Conservation (phyloP, 2,329 filamentous ascomycete species). For the Cladophialophora exuberans region DNA sequence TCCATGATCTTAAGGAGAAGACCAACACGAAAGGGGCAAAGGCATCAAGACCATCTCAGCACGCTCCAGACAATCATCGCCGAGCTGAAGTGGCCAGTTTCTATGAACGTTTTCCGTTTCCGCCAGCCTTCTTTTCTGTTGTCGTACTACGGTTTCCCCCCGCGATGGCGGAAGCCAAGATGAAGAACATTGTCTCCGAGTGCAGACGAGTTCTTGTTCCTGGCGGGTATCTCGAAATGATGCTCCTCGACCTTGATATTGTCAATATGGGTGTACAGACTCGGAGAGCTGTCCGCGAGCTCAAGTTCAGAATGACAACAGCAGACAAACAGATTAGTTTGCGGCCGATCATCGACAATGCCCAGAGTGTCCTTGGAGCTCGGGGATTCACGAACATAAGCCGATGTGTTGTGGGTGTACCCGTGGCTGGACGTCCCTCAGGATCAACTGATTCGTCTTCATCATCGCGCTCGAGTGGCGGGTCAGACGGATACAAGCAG, state of each 20-base stretch:
- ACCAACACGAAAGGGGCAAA: conserved; percentile 33
- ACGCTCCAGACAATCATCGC: conserved; percentile 30
- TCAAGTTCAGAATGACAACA: conserved; percentile 51
- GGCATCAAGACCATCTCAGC: conserved; percentile 43
- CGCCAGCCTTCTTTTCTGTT: conserved; percentile 50
- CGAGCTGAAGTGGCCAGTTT: conserved; percentile 44
- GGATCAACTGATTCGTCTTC: conserved; percentile 46
- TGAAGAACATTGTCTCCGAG: conserved; percentile 51
- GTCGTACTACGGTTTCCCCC: conserved; percentile 52
- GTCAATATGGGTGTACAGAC: conserved; percentile 54
- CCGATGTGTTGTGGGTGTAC: conserved; percentile 53
- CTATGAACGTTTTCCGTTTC: conserved; percentile 49
- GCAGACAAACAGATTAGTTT: conserved; percentile 48
- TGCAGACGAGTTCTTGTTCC: conserved; percentile 53
- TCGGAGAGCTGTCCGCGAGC: conserved; percentile 47
- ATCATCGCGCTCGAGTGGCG: conserved; percentile 34
- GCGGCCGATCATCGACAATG: conserved; percentile 51
- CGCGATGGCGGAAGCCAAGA: conserved; percentile 47
- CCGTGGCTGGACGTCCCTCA: conserved; percentile 50
- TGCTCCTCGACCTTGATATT: conserved; percentile 53
- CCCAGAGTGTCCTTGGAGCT: conserved; percentile 50
- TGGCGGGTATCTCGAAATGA: conserved; percentile 54
- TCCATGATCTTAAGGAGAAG: conserved; percentile 47
- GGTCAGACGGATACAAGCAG: conserved; percentile 35
- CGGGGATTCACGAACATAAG: conserved; percentile 54